A percentile compares a stretch with the other conserved stretches of the same genome.
phyloP scores from a whole-genome alignment of 108 stramenopile genomes.

The Poteriospumella lacustris region DNA sequence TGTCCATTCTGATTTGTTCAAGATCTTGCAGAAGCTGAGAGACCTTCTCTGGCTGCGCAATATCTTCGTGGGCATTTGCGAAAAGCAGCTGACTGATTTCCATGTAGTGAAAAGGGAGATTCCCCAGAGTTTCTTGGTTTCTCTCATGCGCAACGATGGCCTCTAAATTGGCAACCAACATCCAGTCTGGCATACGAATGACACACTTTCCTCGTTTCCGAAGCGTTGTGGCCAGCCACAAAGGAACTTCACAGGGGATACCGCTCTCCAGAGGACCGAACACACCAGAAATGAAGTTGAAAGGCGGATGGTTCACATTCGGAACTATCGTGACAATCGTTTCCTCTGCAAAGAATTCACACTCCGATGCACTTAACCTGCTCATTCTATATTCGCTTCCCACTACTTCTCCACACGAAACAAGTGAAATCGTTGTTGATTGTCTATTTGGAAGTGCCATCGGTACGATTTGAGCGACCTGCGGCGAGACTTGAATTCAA shows the following conservation, averaged over 20 bases:
- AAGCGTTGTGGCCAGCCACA: not conserved
- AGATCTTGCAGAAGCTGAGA: not conserved
- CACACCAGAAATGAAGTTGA: not conserved
- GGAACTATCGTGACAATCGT: not conserved
- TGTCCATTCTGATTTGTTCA: not conserved
- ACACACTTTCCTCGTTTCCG: conserved; percentile 2
- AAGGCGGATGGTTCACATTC: not conserved
- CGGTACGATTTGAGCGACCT: no score
- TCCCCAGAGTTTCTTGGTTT: not conserved
- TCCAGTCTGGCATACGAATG: conserved; percentile 1
- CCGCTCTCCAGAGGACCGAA: not conserved
- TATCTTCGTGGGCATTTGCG: not conserved
- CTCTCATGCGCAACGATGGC: not conserved
- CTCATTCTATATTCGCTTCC: no score
- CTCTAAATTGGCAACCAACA: not conserved
- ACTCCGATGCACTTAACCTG: not conserved
- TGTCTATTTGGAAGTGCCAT: no score
- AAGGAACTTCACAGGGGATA: conserved; percentile 16
- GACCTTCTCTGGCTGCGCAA: not conserved
- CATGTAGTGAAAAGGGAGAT: not conserved
- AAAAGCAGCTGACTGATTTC: conserved; percentile 10
- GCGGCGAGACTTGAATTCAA: no score
- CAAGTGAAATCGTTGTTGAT: no score
- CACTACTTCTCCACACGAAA: no score
- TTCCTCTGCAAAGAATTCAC: not conserved